Conservation (phyloP, 2,329 filamentous ascomycete species). For the Hirsutella rhossiliensis region DNA sequence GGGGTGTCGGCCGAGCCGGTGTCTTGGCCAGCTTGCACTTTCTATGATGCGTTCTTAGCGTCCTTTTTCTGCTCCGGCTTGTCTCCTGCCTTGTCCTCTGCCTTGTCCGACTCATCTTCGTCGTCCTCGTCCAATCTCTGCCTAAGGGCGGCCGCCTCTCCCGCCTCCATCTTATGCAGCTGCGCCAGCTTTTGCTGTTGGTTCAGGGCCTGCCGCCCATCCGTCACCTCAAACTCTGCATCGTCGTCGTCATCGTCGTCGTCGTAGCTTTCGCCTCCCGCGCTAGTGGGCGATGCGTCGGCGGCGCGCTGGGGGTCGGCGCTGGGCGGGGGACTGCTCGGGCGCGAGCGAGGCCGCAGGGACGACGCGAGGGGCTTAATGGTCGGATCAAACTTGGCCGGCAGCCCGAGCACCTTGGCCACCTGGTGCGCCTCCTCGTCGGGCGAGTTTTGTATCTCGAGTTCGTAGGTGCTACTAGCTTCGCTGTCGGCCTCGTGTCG, state of each 20-base stretch:
- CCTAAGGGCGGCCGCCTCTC: constrained; percentile 40
- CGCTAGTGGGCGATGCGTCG: constrained; percentile 18
- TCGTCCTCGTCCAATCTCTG: constrained; percentile 25
- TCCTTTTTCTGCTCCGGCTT: constrained; percentile 8
- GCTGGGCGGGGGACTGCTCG: constrained; percentile 7
- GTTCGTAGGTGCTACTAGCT: constrained; percentile 37
- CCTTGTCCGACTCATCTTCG: constrained; percentile 22
- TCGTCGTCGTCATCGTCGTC: constrained; percentile 26
- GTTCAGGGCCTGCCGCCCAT: constrained; percentile 29
- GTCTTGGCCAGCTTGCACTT: constrained; percentile 8
- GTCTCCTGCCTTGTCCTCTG: background rate
- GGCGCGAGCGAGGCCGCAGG: constrained; percentile 9
- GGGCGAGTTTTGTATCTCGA: constrained; percentile 40
- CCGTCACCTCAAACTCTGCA: constrained; percentile 31
- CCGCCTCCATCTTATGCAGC: constrained; percentile 48
- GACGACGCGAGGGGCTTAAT: constrained; percentile 40
- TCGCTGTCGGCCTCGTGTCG: constrained; percentile 47
- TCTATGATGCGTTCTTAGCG: constrained; percentile 19
- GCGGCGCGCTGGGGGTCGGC: constrained; percentile 9
- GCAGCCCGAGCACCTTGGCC: constrained; percentile 49
- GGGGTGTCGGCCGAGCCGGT: background rate
- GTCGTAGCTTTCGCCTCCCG: constrained; percentile 27
- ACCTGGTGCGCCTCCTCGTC: constrained; percentile 55
- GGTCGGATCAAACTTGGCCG: constrained; percentile 51
- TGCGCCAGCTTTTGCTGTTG: constrained; percentile 37